Percentiles rank a stretch among this genome's conserved stretches.
Evolutionary conservation across 2,329 filamentous ascomycete genomes (phyloP).

Genomic region (Botryotinia convoluta): DNA sequence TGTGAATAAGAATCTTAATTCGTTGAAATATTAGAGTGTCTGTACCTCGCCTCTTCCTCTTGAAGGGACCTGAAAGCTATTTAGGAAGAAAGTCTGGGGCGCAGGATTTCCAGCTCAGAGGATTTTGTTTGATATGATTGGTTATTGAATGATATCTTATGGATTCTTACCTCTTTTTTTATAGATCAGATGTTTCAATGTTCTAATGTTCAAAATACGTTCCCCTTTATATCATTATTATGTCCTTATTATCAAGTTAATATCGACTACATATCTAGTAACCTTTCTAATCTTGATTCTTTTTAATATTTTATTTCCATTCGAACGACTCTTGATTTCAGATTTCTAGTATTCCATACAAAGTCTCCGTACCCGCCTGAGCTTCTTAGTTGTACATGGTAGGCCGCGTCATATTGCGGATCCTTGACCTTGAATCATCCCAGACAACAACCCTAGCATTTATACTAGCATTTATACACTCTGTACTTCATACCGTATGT

Average conservation of each 20-base stretch:
- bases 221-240: not conserved
- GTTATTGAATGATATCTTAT: not conserved
- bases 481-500: not conserved
- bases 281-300: too few relatives aligned
- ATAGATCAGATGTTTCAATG: not conserved
- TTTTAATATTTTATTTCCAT: not conserved
- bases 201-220: not conserved
- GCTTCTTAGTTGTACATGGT: constrained; percentile 11
- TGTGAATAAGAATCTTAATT: not conserved
- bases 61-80: not conserved
- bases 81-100: not conserved
- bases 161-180: not conserved
- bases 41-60: constrained; percentile 5
- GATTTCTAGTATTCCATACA: not conserved
- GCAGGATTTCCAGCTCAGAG: constrained; percentile 7
- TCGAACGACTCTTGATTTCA: not conserved
- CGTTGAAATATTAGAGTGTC: not conserved
- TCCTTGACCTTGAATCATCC: not conserved
- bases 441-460: not conserved
- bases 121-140: not conserved
- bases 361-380: not conserved
- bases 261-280: not conserved
- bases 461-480: not conserved
- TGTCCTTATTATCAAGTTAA: not conserved
- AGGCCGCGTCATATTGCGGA: constrained; percentile 24